phyloP scores from a whole-genome alignment of 768 basidiomycete species.

The Boletus fagicola region DNA sequence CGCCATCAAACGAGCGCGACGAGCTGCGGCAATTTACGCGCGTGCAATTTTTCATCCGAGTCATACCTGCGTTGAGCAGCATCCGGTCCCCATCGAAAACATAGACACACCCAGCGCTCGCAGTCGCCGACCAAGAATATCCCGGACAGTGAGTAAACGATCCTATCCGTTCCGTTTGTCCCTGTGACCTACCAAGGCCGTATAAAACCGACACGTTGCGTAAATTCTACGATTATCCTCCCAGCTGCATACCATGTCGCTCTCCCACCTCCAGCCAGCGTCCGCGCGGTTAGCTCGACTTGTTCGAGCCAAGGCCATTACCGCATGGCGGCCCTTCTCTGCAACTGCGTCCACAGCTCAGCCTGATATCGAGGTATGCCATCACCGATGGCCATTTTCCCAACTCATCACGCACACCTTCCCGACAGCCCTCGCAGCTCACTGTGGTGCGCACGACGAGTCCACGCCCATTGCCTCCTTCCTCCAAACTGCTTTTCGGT shows the following conservation, averaged over 20 bases:
- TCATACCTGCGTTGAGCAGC: background rate
- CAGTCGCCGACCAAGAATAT: background rate
- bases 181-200: background rate
- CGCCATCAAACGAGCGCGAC: conserved; percentile 1
- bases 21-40: background rate
- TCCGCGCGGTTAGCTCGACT: conserved; percentile 14
- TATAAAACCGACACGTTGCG: conserved; percentile 27
- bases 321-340: conserved; percentile 19
- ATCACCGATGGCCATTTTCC: background rate
- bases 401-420: background rate
- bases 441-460: conserved; percentile 45
- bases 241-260: conserved; percentile 20
- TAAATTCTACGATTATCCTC: background rate
- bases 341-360: conserved; percentile 27
- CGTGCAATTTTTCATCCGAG: background rate
- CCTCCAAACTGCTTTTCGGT: conserved; percentile 76
- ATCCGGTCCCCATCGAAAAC: background rate
- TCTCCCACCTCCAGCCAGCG: conserved; percentile 9
- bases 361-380: conserved; percentile 53
- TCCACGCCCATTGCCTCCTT: conserved; percentile 62
- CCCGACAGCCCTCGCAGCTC: conserved; percentile 49
- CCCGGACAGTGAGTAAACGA: background rate
- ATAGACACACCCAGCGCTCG: background rate
- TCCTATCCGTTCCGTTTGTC: background rate
- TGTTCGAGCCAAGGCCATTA: background rate